Conservation (phyloP, 257 asterid species). For the Lantana camara region DNA sequence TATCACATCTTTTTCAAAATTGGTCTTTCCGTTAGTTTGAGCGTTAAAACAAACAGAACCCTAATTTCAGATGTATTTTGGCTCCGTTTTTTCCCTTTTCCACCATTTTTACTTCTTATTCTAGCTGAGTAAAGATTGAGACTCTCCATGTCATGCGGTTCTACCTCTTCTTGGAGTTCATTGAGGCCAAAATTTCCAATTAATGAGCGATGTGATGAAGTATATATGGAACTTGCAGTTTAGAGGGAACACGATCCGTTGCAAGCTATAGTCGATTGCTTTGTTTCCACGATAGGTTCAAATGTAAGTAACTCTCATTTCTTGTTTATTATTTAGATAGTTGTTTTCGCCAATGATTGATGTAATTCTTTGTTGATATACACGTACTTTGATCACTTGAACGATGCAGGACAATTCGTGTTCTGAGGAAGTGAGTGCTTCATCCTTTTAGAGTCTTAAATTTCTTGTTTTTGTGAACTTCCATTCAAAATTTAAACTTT, state of each 20-base stretch:
- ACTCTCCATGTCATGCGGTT: too few species aligned
- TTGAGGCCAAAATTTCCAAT: too few species aligned
- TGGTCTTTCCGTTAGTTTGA: too few species aligned
- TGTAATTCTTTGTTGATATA: slow-evolving; percentile 20
- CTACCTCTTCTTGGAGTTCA: too few species aligned
- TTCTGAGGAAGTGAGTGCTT: slow-evolving; percentile 45
- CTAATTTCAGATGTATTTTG: too few species aligned
- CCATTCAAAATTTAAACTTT: neutral
- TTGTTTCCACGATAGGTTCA: slow-evolving; percentile 32
- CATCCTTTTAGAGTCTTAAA: slow-evolving; percentile 18
- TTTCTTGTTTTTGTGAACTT: slow-evolving; percentile 10
- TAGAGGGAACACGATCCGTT: slow-evolving; percentile 36
- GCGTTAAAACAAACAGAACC: too few species aligned
- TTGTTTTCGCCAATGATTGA: neutral
- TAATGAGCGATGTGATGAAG: too few species aligned
- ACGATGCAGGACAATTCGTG: slow-evolving; percentile 46
- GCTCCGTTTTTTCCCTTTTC: too few species aligned
- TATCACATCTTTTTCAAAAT: too few species aligned
- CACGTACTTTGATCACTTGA: slow-evolving; percentile 24
- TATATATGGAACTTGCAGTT: slow-evolving; percentile 38
- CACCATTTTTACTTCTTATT: too few species aligned
- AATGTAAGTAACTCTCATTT: slow-evolving; percentile 33
- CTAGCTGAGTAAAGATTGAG: too few species aligned
- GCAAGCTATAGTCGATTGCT: slow-evolving; percentile 40
- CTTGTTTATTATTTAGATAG: neutral